Conservation (phyloP, 2,329 filamentous ascomycete species). For the Cordyceps farinosa region DNA sequence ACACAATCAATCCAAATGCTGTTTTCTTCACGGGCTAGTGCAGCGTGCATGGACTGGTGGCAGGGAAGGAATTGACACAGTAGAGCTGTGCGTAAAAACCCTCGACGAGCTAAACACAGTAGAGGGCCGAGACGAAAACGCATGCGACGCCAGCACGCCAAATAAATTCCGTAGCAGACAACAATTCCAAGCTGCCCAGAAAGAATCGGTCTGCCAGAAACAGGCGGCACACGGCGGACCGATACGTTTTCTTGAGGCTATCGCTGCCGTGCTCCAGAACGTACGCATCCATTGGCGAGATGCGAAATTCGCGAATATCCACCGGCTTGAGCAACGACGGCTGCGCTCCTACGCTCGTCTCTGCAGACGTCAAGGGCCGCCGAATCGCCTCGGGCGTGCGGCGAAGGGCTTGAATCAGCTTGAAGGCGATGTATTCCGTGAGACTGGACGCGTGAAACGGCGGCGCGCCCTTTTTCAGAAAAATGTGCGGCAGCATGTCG, state of each 20-base stretch:
- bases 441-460: conserved; percentile 33
- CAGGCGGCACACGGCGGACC: conserved; percentile 36
- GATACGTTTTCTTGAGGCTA: conserved; percentile 33
- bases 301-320: conserved; percentile 46
- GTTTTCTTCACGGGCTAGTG: too few relatives aligned
- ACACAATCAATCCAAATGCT: neutral
- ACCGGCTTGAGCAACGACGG: conserved; percentile 17
- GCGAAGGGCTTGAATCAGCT: conserved; percentile 42
- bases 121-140: neutral
- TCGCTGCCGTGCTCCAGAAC: conserved; percentile 34
- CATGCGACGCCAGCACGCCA: neutral
- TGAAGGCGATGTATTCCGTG: conserved; percentile 41
- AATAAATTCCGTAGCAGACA: conserved; percentile 20
- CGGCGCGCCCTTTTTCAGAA: conserved; percentile 37
- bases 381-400: conserved; percentile 39
- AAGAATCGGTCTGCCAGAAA: conserved; percentile 44
- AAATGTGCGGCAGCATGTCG: conserved; percentile 45
- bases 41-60: too few relatives aligned
- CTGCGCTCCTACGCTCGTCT: conserved; percentile 19
- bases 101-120: neutral
- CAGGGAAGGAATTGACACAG: too few relatives aligned
- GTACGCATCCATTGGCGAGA: conserved; percentile 50
- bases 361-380: conserved; percentile 39
- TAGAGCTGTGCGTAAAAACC: too few relatives aligned
- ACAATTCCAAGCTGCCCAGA: conserved; percentile 34